Evolutionary conservation across 495 filamentous ascomycete genomes (phyloP), one percentile per base, ranked within the genome.

Genomic region (Podospora sp.): DNA sequence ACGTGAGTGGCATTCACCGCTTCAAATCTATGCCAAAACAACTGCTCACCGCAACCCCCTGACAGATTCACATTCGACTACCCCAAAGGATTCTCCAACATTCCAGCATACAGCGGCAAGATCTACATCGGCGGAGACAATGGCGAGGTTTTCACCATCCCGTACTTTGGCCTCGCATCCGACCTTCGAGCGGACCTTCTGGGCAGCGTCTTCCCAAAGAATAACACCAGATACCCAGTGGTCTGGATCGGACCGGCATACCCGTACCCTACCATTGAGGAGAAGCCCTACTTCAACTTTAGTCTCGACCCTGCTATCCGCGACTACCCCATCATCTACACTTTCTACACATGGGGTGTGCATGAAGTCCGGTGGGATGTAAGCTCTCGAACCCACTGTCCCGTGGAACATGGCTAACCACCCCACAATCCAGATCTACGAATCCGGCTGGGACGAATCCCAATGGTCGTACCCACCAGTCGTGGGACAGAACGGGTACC

Each of bases 381-480:
- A 66, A 66, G 25, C 20, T 14, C 25, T 14, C 53, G 12, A 21
- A 5, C 24, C 24, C 53, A 16, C 49, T 52, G 14, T 72, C 68
- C 63, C 76, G n/a, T 5, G 67, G 77, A 16, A 73, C 73, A 71
- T 55, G n/a, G n/a, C n/a, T n/a, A n/a, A n/a, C n/a, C n/a, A n/a
- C n/a, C n/a, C n/a, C n/a, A n/a, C n/a, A n/a, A n/a, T n/a, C n/a
- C n/a, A 75, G 65, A 70, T 81, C 35, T 78, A 74, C 55, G 63
- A 69, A 18, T 51, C 68, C 14, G 53, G 62, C 60, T 81, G 71
- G 73, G 68, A 53, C 0, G 68, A 75, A 26, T 51, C 60, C 21
- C 67, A 74, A n/a, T 81, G 76, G 76, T 16, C 40, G 2, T 79
- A 79, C 52, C 79, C 79, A 0, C 78, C 78, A 8, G 70, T 76